Conservation (phyloP, 805 yeast species). For the Candida vaughaniae region DNA sequence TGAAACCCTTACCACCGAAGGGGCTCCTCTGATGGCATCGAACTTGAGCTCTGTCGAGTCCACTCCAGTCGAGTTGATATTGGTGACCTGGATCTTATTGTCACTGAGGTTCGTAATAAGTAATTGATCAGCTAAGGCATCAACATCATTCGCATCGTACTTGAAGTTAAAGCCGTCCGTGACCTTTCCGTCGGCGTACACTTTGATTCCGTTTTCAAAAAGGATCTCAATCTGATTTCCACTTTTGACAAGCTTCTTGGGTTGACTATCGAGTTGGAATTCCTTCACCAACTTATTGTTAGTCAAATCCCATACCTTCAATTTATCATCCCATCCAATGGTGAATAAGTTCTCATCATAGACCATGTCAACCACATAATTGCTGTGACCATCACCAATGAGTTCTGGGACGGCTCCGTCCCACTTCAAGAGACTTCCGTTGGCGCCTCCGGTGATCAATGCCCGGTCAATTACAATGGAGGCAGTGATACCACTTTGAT, state of each 20-base stretch:
- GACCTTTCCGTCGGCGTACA: neutral
- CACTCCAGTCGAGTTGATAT: too few species aligned
- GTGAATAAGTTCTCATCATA: constrained; percentile 38
- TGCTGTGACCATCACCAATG: constrained; percentile 54
- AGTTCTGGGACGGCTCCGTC: constrained; percentile 23
- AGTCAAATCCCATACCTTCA: constrained; percentile 42
- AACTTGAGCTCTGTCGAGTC: constrained; percentile 43
- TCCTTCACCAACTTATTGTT: constrained; percentile 6
- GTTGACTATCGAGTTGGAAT: constrained; percentile 25
- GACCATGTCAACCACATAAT: constrained; percentile 59
- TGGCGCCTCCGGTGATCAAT: constrained; percentile 71
- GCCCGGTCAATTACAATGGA: constrained; percentile 23
- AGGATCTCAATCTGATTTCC: constrained; percentile 28
- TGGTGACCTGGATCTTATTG: constrained; percentile 31
- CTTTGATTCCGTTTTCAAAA: constrained; percentile 28
- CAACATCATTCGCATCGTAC: constrained; percentile 25
- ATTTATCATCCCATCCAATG: constrained; percentile 88
- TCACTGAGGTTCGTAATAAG: constrained; percentile 30
- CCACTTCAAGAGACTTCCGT: constrained; percentile 75
- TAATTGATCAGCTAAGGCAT: constrained; percentile 21
- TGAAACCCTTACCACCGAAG: constrained; percentile 60
- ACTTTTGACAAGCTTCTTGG: constrained; percentile 32
- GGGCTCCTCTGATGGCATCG: constrained; percentile 46
- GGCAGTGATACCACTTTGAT: constrained; percentile 79
- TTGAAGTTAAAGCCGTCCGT: constrained; percentile 18